These are phyloP conservation scores for Penicillium turbatum DNA, from an alignment of 495 filamentous ascomycete species.

Conservation along the genomic window DNA sequence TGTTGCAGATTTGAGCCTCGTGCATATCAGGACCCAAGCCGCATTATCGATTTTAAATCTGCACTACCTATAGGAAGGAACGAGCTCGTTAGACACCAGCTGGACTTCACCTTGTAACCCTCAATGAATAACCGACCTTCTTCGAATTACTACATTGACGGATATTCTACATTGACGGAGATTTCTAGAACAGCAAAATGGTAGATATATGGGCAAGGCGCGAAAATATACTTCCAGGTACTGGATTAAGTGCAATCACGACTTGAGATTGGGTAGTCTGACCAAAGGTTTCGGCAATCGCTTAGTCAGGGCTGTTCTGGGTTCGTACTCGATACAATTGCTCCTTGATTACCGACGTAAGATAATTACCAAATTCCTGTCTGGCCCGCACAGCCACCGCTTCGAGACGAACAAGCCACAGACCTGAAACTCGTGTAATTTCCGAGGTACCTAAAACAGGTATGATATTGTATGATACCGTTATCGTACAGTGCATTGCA, in stretches of 20 bases:
- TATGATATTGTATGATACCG: background rate
- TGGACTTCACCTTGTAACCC: background rate
- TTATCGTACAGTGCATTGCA: background rate
- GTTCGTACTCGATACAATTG: background rate
- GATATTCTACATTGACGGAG: no score
- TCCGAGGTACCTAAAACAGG: background rate
- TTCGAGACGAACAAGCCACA: background rate
- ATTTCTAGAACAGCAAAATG: background rate
- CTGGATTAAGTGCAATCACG: background rate
- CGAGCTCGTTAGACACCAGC: no score
- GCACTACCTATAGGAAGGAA: no score
- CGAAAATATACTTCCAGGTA: background rate
- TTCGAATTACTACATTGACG: background rate
- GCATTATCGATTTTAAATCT: no score
- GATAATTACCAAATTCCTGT: background rate
- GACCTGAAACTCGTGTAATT: background rate
- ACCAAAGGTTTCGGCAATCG: background rate
- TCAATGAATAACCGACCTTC: background rate
- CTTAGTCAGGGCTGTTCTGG: background rate
- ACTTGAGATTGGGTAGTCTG: background rate
- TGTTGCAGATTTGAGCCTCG: background rate
- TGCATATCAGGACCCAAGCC: background rate
- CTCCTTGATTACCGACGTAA: background rate
- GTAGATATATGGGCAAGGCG: constrained; percentile 1
- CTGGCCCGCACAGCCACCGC: background rate